Percentiles rank a stretch among this genome's conserved stretches.
phyloP scores from a whole-genome alignment of 2,329 filamentous ascomycete genomes.

The Penicillium sp. region DNA sequence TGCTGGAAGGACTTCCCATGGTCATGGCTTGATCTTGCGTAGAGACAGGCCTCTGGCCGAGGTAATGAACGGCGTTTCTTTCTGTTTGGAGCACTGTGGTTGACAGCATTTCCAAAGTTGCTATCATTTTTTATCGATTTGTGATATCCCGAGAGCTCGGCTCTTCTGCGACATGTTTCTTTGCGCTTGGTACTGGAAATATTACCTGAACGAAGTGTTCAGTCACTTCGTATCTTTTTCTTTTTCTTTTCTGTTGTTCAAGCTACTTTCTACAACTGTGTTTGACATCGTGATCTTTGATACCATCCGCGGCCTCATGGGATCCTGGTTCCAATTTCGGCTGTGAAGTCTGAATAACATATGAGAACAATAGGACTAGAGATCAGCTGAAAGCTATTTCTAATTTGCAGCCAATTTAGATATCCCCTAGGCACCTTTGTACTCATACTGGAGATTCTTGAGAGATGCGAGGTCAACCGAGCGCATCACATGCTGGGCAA shows the following conservation, averaged over 20 bases:
- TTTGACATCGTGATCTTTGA: too few species aligned
- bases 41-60: background rate
- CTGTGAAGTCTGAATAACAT: too few species aligned
- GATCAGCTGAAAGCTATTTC: too few species aligned
- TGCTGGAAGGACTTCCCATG: conserved; percentile 29
- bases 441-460: conserved; percentile 43
- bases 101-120: background rate
- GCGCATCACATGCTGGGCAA: conserved; percentile 38
- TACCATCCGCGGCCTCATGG: too few species aligned
- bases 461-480: conserved; percentile 43
- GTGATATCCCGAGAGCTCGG: conserved; percentile 10
- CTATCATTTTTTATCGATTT: conserved; percentile 2
- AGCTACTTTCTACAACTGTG: too few species aligned
- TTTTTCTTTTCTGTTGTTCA: too few species aligned
- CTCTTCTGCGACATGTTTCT: conserved; percentile 8
- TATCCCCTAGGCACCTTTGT: conserved; percentile 41
- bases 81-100: background rate
- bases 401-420: too few species aligned
- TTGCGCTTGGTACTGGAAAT: background rate
- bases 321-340: too few species aligned
- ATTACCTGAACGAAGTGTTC: background rate
- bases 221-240: background rate
- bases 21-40: background rate
- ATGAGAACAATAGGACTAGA: too few species aligned
- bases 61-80: background rate